A percentile compares a stretch with the other conserved stretches of the same genome.
phyloP scores from a whole-genome alignment of 2,329 filamentous ascomycete species.

The Botrytis byssoidea region DNA sequence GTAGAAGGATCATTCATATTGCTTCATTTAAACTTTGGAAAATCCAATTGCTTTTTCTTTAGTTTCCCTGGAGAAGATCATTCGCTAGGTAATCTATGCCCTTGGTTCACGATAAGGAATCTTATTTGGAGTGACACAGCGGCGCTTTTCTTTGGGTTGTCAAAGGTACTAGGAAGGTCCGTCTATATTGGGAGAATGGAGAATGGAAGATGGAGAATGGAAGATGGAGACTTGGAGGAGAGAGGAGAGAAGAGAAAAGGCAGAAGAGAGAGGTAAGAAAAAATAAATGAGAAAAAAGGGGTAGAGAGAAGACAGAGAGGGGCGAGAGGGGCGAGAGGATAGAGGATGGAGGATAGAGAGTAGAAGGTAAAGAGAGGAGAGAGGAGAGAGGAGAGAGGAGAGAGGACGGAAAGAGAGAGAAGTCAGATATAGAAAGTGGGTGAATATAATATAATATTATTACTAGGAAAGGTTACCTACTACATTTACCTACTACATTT shows the following conservation, averaged over 20 bases:
- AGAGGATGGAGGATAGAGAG: background rate
- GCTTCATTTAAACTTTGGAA: background rate
- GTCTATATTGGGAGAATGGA: background rate
- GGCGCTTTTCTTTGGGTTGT: background rate
- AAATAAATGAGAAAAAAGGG: background rate
- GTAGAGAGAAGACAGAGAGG: background rate
- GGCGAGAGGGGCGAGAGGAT: background rate
- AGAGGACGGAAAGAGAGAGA: background rate
- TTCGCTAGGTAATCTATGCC: background rate
- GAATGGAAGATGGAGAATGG: background rate
- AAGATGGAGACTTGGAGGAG: background rate
- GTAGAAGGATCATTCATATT: background rate
- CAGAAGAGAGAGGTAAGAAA: background rate
- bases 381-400: too few relatives aligned
- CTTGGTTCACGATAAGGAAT: background rate
- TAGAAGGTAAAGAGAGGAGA: background rate
- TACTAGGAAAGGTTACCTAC: background rate
- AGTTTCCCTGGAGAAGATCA: conserved; percentile 2
- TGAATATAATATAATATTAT: background rate
- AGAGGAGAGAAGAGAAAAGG: background rate
- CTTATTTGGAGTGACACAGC: background rate
- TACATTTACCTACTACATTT: background rate
- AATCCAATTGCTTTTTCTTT: background rate
- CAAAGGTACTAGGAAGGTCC: background rate
- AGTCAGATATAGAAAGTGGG: background rate